Evolutionary conservation across 257 asterid genomes (phyloP), one percentile per base, ranked within the genome.

Genomic region (Przewalskia tangutica): DNA sequence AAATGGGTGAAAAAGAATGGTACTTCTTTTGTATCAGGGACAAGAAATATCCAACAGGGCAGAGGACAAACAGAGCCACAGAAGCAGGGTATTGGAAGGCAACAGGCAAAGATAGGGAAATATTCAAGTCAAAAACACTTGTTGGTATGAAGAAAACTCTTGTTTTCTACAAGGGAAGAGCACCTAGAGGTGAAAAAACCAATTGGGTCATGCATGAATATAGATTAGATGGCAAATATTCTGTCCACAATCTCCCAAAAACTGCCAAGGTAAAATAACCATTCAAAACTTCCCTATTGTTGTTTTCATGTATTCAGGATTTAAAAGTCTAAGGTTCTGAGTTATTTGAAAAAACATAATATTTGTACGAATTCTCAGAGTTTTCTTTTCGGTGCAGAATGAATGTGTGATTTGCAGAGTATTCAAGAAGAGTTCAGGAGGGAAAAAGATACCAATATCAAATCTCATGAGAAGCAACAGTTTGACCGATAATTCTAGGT

Each of bases 131-230:
- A 3, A 90, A 87, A 84, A 42, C 81, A 48, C 46, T 91, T 14
- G 92, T 92, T 44, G 97, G 97, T 18, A 92, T 91, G 97, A 92
- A 90, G 89, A 92, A 92, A 54, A 92, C 97, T 14, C 79, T 92
- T 83, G 97, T 92, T 70, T 92, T 92, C 66, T 92, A 92, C 79
- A 82, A 85, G 62, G 97, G 97, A 20, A 87, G 97, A 64, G 96
- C 97, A 60, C 97, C 97, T 0, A 90, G 84, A 82, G 97, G 97
- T 2, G 89, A 86, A 83, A 92, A 89, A 85, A 89, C 89, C 20
- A 86, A 92, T 48, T 92, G 97, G 97, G 93, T 92, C 16, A 92
- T 92, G 94, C 97, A 92, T 83, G 97, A 92, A 65, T 92, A 84
- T 48, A 88, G 97, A 87, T 82, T 90, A 80, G 94, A 91, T 65